phyloP scores from a whole-genome alignment of 257 asterid genomes.

The Coffea canephora region DNA sequence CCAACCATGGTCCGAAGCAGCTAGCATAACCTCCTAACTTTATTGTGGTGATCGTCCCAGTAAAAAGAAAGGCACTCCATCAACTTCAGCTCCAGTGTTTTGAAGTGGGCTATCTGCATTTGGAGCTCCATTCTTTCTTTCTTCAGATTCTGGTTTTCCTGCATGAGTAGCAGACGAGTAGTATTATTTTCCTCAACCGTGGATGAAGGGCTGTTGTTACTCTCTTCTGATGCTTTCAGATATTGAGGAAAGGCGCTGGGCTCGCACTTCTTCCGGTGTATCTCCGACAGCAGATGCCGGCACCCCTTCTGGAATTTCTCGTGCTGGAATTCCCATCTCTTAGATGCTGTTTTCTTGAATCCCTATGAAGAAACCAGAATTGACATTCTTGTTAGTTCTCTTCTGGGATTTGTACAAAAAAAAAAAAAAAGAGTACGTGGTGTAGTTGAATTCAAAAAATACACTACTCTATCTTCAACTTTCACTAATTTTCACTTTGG shows the following conservation, averaged over 20 bases:
- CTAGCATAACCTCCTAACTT: slow-evolving; percentile 24
- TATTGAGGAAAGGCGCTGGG: slow-evolving; percentile 48
- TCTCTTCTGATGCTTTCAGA: slow-evolving; percentile 36
- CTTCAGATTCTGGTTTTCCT: slow-evolving; percentile 49
- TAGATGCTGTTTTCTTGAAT: slow-evolving; percentile 58
- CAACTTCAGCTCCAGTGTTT: slow-evolving; percentile 36
- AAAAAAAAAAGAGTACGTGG: background rate
- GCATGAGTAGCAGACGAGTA: slow-evolving; percentile 26
- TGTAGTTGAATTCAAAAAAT: background rate
- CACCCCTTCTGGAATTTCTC: slow-evolving; percentile 51
- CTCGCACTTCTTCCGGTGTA: slow-evolving; percentile 49
- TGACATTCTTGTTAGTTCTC: background rate
- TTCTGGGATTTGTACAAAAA: background rate
- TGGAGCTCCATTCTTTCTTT: slow-evolving; percentile 44
- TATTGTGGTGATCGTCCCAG: slow-evolving; percentile 19
- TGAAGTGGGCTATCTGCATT: slow-evolving; percentile 54
- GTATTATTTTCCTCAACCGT: background rate
- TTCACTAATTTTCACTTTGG: background rate
- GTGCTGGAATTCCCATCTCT: slow-evolving; percentile 66
- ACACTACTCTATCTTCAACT: background rate
- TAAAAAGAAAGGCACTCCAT: slow-evolving; percentile 28
- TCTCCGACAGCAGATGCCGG: slow-evolving; percentile 43
- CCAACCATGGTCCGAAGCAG: background rate
- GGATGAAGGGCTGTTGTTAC: background rate
- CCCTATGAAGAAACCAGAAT: slow-evolving; percentile 22